A percentile compares a stretch with the other conserved stretches of the same genome.
Conservation (phyloP, 202 grass and related monocot species). For the Cymbopogon flexuosus region DNA sequence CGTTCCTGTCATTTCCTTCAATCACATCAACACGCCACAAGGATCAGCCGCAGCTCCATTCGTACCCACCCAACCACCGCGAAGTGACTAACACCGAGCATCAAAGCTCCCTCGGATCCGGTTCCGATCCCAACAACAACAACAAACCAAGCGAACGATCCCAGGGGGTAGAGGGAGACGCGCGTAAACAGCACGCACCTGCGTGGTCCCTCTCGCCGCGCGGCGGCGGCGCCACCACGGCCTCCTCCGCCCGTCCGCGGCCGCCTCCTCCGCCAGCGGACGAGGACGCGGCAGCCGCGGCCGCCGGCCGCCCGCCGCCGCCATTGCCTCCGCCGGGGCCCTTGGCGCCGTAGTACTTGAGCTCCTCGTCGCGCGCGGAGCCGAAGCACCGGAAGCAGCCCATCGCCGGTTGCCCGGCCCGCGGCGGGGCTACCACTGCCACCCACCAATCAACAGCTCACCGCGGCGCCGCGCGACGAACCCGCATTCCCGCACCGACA, state of each 20-base stretch:
- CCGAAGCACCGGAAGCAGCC: constrained; percentile 90
- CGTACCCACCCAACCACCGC: not conserved
- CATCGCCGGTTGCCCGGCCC: constrained; percentile 38
- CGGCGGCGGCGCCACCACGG: constrained; percentile 36
- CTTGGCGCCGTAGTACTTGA: constrained; percentile 28
- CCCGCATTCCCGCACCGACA: constrained; percentile 32
- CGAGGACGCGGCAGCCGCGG: constrained; percentile 26
- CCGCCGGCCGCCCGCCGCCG: not conserved
- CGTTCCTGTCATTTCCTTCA: constrained; percentile 4
- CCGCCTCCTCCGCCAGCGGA: not conserved
- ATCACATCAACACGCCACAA: not conserved
- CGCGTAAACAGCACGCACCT: constrained; percentile 25
- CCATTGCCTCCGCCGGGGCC: constrained; percentile 39
- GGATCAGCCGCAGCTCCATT: not conserved
- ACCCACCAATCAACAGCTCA: not conserved
- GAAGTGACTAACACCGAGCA: constrained; percentile 17
- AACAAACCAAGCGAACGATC: constrained; percentile 6
- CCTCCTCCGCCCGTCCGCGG: constrained; percentile 36
- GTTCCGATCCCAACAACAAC: constrained; percentile 33
- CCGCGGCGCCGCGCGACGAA: not conserved
- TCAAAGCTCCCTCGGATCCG: constrained; percentile 32
- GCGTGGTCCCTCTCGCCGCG: constrained; percentile 38
- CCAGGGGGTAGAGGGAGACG: too few species aligned
- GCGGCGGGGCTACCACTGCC: not conserved
- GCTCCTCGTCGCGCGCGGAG: constrained; percentile 35